Evolutionary conservation across 805 yeast species (phyloP).

Genomic region (Cyberlindnera mississippiensis): DNA sequence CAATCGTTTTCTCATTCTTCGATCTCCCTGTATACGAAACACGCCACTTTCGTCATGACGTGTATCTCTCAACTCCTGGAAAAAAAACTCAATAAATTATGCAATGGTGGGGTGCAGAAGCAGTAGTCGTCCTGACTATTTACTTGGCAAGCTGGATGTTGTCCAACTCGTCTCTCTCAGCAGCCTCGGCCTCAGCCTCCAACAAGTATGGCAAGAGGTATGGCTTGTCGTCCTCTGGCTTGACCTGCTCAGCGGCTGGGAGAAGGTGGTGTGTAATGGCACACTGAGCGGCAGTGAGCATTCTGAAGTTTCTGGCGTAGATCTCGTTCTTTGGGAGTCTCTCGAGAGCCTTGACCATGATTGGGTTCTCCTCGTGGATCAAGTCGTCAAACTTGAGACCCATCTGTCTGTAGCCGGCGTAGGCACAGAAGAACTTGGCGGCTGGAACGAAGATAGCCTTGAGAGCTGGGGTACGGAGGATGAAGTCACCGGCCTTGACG

Average conservation of each 20-base stretch:
- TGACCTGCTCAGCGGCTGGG: slow-evolving; percentile 73
- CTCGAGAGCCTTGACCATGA: slow-evolving; percentile 78
- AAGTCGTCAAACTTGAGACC: slow-evolving; percentile 92
- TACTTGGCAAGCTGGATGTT: slow-evolving; percentile 40
- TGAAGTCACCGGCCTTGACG: slow-evolving; percentile 71
- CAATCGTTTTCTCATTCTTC: too few species aligned
- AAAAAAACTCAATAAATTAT: slow-evolving; percentile 8
- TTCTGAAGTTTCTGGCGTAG: slow-evolving; percentile 90
- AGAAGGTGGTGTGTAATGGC: slow-evolving; percentile 79
- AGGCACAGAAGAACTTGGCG: slow-evolving; percentile 66
- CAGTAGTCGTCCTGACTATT: not conserved
- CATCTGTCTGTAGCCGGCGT: slow-evolving; percentile 90
- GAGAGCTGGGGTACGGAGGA: slow-evolving; percentile 75
- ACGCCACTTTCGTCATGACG: not conserved
- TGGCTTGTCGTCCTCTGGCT: slow-evolving; percentile 75
- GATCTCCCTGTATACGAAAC: too few species aligned
- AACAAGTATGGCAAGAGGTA: slow-evolving; percentile 85
- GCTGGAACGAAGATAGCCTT: slow-evolving; percentile 75
- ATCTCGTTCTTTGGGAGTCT: slow-evolving; percentile 83
- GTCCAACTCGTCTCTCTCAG: slow-evolving; percentile 86
- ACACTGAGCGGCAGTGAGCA: slow-evolving; percentile 87
- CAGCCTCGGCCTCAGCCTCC: slow-evolving; percentile 90
- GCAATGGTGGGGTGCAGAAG: not conserved
- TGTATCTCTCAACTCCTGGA: not conserved
- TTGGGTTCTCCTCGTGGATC: slow-evolving; percentile 81